Base-by-base conservation (phyloP, 495 filamentous ascomycete genomes). In the Hypoxylon lenormandii region DNA sequence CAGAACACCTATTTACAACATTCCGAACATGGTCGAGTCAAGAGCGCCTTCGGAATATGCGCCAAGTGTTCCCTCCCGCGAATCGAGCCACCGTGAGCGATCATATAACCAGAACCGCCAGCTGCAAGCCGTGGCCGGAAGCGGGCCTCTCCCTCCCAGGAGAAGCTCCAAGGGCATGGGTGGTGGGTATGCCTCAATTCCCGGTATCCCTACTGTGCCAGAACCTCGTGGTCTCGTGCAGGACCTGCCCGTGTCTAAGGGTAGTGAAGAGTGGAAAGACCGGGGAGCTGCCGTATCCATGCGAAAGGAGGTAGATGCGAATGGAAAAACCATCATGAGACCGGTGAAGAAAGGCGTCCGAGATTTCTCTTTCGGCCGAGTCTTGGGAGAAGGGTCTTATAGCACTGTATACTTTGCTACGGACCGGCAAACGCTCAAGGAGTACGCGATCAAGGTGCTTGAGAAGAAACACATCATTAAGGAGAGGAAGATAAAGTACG, bases 391-490 rank as follows among this genome's bases (percentile, higher is more conserved):
- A 78, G 96, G 96, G 7, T 98, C 96, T 4, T 99, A 99, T 83
- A 97, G 94, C 77, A 98, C 94, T 13, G 96, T 99, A 50, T 87
- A 95, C 55, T 87, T 95, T 43, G 96, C 94, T 46, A 98, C 96
- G 4, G 96, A 99, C 73, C 88, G 96, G 49, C 93, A 97, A 77
- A 98, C 93, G 0, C 80, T 96, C 46, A 95, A 96, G 65, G 96
- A 99, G 77, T 98, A 97, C 74, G 96, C 96, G 23, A 94, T 99
- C 80, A 99, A 99, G 76, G 94, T 99, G 22, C 84, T 99, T 40
- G 95, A 98, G 79, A 99, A 99, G 81, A 89, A 93, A 67, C 96
- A 99, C 79, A 99, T 99, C 72, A 98, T 99, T 83, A 98, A 97
- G 81, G 96, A 99, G 80, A 97, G 94, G 78, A 99, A 99, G 83